phyloP scores from a whole-genome alignment of 768 basidiomycete species.

The Tylopilus felleus region DNA sequence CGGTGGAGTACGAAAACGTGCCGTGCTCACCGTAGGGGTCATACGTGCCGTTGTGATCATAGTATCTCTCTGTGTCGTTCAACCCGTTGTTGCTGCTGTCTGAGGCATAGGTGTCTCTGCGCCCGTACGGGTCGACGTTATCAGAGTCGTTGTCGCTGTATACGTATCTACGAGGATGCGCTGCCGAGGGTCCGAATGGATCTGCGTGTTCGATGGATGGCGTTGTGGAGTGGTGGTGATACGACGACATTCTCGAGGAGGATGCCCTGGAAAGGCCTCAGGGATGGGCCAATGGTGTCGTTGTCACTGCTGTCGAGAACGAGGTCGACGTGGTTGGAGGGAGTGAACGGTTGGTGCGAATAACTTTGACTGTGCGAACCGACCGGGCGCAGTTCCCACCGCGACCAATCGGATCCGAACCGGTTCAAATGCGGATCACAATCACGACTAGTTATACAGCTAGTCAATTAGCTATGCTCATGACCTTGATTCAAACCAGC shows the following conservation, averaged over 20 bases:
- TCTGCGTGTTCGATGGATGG: conserved; percentile 61
- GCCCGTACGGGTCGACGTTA: conserved; percentile 55
- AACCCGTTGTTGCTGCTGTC: conserved; percentile 62
- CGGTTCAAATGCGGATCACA: conserved; percentile 11
- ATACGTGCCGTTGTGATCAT: conserved; percentile 62
- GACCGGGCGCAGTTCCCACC: conserved; percentile 25
- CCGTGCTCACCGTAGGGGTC: conserved; percentile 57
- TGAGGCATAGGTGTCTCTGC: conserved; percentile 66
- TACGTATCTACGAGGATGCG: conserved; percentile 39
- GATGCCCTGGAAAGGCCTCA: conserved; percentile 10
- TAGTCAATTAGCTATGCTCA: background rate
- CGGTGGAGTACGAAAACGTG: conserved; percentile 1
- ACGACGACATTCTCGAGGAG: conserved; percentile 35
- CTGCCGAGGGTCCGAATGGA: conserved; percentile 52
- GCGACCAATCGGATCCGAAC: conserved; percentile 27
- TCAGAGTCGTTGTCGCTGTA: conserved; percentile 80
- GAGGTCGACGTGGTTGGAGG: conserved; percentile 7
- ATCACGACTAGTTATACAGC: background rate
- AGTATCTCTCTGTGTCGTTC: conserved; percentile 46
- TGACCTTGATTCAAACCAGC: too few relatives aligned
- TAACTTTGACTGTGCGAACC: conserved; percentile 16
- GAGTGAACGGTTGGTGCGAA: conserved; percentile 15
- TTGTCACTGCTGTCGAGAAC: conserved; percentile 9
- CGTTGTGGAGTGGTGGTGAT: conserved; percentile 51
- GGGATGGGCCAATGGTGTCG: conserved; percentile 17